These are phyloP conservation scores for Dryas integrifolia DNA, from an alignment of 331 rosid species.

Conservation along the genomic window DNA sequence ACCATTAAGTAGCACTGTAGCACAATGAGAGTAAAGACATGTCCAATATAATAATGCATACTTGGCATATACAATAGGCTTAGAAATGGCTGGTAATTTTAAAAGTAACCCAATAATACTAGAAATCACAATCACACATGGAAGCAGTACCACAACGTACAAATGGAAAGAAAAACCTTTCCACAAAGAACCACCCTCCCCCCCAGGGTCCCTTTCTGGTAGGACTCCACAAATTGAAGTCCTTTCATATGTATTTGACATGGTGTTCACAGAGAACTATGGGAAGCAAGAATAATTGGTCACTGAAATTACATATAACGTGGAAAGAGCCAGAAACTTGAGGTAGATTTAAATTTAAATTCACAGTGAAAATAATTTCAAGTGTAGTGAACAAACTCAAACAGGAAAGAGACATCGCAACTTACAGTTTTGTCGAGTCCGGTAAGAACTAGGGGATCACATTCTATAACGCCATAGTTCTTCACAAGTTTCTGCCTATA, in stretches of 20 bases:
- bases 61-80: background rate
- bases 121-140: conserved; percentile 4
- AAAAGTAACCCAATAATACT: background rate
- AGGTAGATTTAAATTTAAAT: background rate
- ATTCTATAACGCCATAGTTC: conserved; percentile 75
- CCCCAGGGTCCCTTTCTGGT: background rate
- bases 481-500: conserved; percentile 63
- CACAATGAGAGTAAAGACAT: background rate
- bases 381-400: conserved; percentile 16
- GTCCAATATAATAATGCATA: background rate
- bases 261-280: background rate
- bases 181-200: background rate
- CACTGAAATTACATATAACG: background rate
- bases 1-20: conserved; percentile 23
- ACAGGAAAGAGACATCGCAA: conserved; percentile 6
- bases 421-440: conserved; percentile 81
- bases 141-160: background rate
- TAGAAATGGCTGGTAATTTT: background rate
- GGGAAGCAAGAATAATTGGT: background rate
- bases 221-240: background rate
- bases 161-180: background rate
- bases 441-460: conserved; percentile 61
- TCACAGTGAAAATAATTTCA: conserved; percentile 13
- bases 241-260: background rate
- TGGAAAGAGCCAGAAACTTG: background rate